Evolutionary conservation across 306 rosid species (phyloP), one percentile per base, ranked within the genome.

Genomic region (Datisca glomerata): DNA sequence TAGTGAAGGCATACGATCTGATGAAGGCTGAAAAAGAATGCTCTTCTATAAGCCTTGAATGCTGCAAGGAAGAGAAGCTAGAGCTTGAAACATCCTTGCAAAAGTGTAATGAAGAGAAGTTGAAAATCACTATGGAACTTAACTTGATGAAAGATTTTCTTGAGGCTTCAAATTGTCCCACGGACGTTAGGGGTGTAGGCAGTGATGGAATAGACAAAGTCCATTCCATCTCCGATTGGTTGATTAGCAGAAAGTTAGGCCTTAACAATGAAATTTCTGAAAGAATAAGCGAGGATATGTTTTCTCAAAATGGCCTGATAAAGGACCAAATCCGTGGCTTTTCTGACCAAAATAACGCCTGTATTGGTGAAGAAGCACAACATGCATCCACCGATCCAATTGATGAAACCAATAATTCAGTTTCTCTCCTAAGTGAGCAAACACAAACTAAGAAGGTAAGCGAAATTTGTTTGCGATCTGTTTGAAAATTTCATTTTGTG

Each of bases 1-100:
- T 91, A 64, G 47, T 64, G 71, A 91, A 61, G 28, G 85, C 80
- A 3, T 91, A 71, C 68, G 98, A 91, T 45, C 65, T 78, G 52
- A 53, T 78, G 64, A 75, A 80, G 67, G 96, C 94, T 61, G 96
- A 91, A 71, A 84, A 91, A 42, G 98, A 91, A 66, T 91, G 98
- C 73, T 85, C 94, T 14, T 50, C 55, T 22, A 91, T 91, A 69
- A 64, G 74, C 76, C 94, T 91, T 12, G 94, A 91, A 52, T 91
- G 96, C 78, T 91, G 94, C 58, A 84, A 78, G 72, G 94, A 80
- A 76, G 97, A 89, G 75, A 83, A 83, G 46, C 71, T 73, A 68
- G 74, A 80, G 57, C 87, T 91, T 59, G 94, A 80, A 75, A 81
- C 61, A 16, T 75, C 78, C 47, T 78, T 91, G 40, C 59, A 40